Conservation (phyloP, 208 protist genomes). For the Acanthamoeba lenticulata region DNA sequence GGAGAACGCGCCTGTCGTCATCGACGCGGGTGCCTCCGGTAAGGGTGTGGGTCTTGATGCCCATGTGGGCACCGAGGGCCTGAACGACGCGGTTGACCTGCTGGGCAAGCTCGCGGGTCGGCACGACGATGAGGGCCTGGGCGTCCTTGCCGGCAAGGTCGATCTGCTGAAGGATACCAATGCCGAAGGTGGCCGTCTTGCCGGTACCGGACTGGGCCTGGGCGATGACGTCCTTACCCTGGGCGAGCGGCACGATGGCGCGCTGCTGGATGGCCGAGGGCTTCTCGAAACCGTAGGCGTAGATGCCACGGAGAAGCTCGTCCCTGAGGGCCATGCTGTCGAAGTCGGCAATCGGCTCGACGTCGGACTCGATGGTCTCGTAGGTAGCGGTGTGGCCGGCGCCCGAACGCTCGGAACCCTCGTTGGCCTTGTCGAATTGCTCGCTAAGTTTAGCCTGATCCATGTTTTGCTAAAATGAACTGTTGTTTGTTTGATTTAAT, state of each 20-base stretch:
- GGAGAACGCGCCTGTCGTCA: constrained; percentile 93
- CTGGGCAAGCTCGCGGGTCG: constrained; percentile 96
- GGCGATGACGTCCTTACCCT: constrained; percentile 96
- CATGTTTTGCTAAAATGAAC: constrained; percentile 62
- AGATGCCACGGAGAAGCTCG: constrained; percentile 97
- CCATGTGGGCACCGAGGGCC: constrained; percentile 96
- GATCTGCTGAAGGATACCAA: constrained; percentile 94
- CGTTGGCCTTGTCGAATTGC: constrained; percentile 66
- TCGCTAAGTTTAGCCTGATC: constrained; percentile 70
- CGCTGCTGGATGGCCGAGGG: constrained; percentile 98
- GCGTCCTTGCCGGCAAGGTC: constrained; percentile 90
- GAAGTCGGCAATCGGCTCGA: constrained; percentile 86
- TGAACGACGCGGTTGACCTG: constrained; percentile 96
- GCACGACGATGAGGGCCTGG: constrained; percentile 96
- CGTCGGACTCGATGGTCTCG: constrained; percentile 91
- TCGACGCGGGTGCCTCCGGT: constrained; percentile 95
- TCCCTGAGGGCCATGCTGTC: constrained; percentile 98
- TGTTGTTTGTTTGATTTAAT: constrained; percentile 68
- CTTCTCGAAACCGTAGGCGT: constrained; percentile 99
- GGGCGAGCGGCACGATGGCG: constrained; percentile 97
- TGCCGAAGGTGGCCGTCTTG: constrained; percentile 99
- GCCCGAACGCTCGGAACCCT: background rate
- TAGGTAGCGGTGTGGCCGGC: constrained; percentile 85
- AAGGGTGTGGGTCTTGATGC: constrained; percentile 85
- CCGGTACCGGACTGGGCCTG: constrained; percentile 94